These are phyloP conservation scores for Salix arbutifolia DNA, from an alignment of 345 rosid genomes.

Conservation along the genomic window DNA sequence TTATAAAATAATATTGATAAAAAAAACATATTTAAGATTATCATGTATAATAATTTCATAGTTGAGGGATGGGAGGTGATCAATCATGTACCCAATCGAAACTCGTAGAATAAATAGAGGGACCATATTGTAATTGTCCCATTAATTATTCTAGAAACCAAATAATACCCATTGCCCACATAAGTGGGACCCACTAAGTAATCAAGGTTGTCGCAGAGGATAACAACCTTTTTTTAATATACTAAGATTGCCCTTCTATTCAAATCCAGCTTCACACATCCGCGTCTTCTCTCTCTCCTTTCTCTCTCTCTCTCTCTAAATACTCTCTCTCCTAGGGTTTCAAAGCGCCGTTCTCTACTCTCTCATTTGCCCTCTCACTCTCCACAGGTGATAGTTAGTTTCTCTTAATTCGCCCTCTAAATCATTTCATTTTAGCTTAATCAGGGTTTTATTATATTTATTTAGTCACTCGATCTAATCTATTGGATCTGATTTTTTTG, in stretches of 20 bases:
- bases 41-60: too few relatives aligned
- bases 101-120: not conserved
- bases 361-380: not conserved
- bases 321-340: not conserved
- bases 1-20: too few relatives aligned
- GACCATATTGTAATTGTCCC: not conserved
- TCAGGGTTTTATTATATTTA: not conserved
- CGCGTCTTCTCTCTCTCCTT: not conserved
- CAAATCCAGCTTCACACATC: not conserved
- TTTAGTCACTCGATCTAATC: too few relatives aligned
- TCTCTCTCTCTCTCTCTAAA: not conserved
- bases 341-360: slow-evolving; percentile 25
- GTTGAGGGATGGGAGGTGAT: too few relatives aligned
- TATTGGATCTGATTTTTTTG: too few relatives aligned
- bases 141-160: not conserved
- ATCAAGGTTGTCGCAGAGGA: not conserved
- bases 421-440: not conserved
- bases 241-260: not conserved
- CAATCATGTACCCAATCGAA: not conserved
- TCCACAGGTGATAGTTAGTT: not conserved
- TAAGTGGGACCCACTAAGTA: not conserved
- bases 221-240: not conserved
- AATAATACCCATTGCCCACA: not conserved
- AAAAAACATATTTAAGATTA: too few relatives aligned
- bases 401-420: not conserved